Evolutionary conservation across 345 rosid genomes (phyloP).

Genomic region (Turnera subulata): DNA sequence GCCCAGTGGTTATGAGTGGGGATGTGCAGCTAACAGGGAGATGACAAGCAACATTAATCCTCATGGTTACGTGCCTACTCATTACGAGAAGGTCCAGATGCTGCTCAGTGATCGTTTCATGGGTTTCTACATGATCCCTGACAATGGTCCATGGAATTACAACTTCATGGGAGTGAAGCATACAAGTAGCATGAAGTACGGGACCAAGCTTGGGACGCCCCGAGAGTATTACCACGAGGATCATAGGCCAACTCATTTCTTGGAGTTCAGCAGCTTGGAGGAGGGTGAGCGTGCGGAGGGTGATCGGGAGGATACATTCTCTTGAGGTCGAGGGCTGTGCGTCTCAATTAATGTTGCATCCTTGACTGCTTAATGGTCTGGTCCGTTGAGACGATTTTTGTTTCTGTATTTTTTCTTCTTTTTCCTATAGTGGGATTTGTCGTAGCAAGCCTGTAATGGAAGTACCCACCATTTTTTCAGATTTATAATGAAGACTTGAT

Average conservation of each 20-base stretch:
- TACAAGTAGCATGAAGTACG: constrained; percentile 81
- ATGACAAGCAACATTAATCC: constrained; percentile 95
- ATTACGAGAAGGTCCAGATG: constrained; percentile 99
- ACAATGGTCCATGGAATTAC: constrained; percentile 93
- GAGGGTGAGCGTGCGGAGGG: constrained; percentile 67
- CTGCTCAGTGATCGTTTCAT: constrained; percentile 89
- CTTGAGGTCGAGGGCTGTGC: too few species aligned
- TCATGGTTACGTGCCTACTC: constrained; percentile 93
- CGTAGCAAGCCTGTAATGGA: too few species aligned
- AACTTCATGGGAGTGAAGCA: constrained; percentile 99
- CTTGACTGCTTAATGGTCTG: too few species aligned
- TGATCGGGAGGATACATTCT: constrained; percentile 87
- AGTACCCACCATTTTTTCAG: too few species aligned
- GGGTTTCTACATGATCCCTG: constrained; percentile 97
- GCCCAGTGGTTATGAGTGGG: constrained; percentile 96
- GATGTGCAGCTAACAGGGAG: constrained; percentile 88
- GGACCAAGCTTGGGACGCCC: constrained; percentile 85
- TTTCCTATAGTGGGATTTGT: too few species aligned
- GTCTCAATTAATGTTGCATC: too few species aligned
- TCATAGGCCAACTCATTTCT: constrained; percentile 88
- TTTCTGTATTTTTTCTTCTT: too few species aligned
- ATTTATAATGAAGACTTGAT: too few species aligned
- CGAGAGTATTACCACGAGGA: constrained; percentile 88
- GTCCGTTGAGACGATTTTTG: too few species aligned
- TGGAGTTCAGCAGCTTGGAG: constrained; percentile 95